Evolutionary conservation across 257 asterid genomes (phyloP).

Genomic region (Solanum sitiens): DNA sequence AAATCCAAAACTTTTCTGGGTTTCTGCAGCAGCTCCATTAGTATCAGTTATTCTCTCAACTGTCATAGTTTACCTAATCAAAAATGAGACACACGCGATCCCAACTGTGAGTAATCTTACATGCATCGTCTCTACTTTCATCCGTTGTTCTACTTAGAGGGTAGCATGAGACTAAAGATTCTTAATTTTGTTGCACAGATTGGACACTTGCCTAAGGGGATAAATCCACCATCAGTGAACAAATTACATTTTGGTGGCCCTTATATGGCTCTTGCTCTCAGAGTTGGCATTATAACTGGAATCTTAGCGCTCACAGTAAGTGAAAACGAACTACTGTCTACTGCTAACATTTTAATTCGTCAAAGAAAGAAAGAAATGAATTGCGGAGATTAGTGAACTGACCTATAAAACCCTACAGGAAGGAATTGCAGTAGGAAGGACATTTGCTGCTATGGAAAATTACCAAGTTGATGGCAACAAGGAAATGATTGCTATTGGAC

Average conservation of each 20-base stretch:
- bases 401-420: constrained; percentile 31
- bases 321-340: constrained; percentile 1
- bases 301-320: constrained; percentile 83
- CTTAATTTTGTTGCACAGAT: constrained; percentile 27
- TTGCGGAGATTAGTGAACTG: background rate
- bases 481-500: constrained; percentile 96
- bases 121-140: background rate
- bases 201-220: constrained; percentile 77
- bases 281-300: constrained; percentile 74
- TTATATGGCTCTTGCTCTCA: constrained; percentile 57
- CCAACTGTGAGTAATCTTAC: constrained; percentile 40
- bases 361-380: background rate
- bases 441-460: constrained; percentile 69
- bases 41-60: constrained; percentile 76
- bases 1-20: constrained; percentile 69
- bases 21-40: constrained; percentile 82
- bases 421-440: constrained; percentile 96
- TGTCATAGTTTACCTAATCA: constrained; percentile 40
- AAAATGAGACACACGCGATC: constrained; percentile 38
- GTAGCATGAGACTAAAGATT: background rate
- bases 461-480: constrained; percentile 96
- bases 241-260: constrained; percentile 53
- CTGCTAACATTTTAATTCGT: background rate
- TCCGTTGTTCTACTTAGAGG: background rate
- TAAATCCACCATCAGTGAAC: constrained; percentile 79